These are phyloP conservation scores for Tanacetum coccineum DNA, from an alignment of 129 eudicot genomes.

Conservation along the genomic window DNA sequence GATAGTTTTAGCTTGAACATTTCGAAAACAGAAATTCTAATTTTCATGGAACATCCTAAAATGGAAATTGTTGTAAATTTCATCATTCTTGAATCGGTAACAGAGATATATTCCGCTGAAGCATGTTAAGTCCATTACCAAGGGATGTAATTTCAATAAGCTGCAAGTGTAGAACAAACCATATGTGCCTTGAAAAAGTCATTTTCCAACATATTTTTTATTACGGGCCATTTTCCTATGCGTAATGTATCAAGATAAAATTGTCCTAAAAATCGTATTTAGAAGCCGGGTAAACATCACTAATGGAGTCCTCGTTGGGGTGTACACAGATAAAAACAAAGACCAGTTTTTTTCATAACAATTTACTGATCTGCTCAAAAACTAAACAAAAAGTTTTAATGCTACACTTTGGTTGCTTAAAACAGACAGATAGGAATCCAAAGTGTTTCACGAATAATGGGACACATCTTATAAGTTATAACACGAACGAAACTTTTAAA, in stretches of 20 bases:
- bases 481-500: neutral
- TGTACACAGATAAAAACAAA: neutral
- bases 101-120: neutral
- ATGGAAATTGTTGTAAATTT: neutral
- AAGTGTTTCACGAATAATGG: neutral
- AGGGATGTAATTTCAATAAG: neutral
- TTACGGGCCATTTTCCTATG: neutral
- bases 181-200: neutral
- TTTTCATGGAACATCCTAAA: neutral
- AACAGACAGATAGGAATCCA: neutral
- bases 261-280: neutral
- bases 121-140: neutral
- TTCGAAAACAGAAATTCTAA: neutral
- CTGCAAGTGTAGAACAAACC: no score
- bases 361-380: neutral
- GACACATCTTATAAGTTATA: neutral
- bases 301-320: neutral
- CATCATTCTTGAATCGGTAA: constrained; percentile 4
- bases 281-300: neutral
- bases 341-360: neutral
- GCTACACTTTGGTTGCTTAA: neutral
- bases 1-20: neutral
- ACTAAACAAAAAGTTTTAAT: neutral
- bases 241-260: neutral
- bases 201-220: neutral